Evolutionary conservation across 106 monocot species (phyloP).

Genomic region (Posidonia australis): DNA sequence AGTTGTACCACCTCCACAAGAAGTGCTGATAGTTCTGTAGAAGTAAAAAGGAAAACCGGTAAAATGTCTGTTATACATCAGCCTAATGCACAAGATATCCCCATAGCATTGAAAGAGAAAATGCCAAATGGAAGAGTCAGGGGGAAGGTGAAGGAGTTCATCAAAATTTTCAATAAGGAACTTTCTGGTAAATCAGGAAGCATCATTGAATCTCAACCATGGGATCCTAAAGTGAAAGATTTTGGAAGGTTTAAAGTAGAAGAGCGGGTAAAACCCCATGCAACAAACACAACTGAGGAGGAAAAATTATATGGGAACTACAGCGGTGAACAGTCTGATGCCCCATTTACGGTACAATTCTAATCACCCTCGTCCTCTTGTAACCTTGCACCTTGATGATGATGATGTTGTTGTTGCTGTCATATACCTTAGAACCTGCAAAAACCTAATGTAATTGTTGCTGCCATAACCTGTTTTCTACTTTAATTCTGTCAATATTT

Average conservation of each 20-base stretch:
- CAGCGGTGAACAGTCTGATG: slow-evolving; percentile 2
- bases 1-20: neutral
- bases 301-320: slow-evolving; percentile 13
- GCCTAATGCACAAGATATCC: slow-evolving; percentile 12
- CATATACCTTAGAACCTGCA: no score
- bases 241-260: slow-evolving; percentile 18
- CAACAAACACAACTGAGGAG: slow-evolving; percentile 15
- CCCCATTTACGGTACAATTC: slow-evolving; percentile 23
- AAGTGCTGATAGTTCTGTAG: slow-evolving; percentile 7
- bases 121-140: slow-evolving; percentile 34
- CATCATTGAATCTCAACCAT: slow-evolving; percentile 16
- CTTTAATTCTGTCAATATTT: slow-evolving; percentile 15
- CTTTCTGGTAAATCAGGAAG: slow-evolving; percentile 25
- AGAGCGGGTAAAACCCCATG: slow-evolving; percentile 10
- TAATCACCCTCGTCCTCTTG: no score
- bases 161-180: slow-evolving; percentile 68
- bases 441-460: neutral
- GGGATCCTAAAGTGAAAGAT: slow-evolving; percentile 25
- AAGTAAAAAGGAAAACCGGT: slow-evolving; percentile 4
- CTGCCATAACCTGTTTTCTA: neutral
- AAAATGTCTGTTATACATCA: slow-evolving; percentile 6
- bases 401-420: no score
- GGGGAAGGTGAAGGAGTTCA: slow-evolving; percentile 78
- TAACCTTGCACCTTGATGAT: no score
- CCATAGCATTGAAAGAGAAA: slow-evolving; percentile 30